Base-by-base conservation (phyloP, 179 eudicot species). In the Spergularia azorica region DNA sequence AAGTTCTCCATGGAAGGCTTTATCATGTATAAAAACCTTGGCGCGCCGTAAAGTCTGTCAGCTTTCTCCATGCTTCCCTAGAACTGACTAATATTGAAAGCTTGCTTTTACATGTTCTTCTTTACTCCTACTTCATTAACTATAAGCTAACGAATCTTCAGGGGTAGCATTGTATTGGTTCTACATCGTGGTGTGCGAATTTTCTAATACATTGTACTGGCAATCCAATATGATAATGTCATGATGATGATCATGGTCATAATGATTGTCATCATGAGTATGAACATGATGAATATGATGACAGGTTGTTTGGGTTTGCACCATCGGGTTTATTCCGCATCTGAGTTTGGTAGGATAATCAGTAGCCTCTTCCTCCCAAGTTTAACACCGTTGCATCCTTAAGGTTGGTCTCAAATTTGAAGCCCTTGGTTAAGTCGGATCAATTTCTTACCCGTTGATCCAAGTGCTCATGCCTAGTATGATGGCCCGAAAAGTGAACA, bases 41-140 rank as follows among this genome's bases (percentile, higher is more conserved):
- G 52, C 15, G 63, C 74, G 72, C 74, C 72, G 63, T 67, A 76
- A 76, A 78, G 80, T 72, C 26, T 11, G 46, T 51, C 71, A 54
- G 72, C 82, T 74, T 79, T 67, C 73, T 68, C 72, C 60, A 60
- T 51, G 56, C 56, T 41, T 14, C 41, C 17, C 50, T 18, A 51
- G 16, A 67, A 54, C 54, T 71, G 75, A 54, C 32, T 59, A 32
- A 50, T 62, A 6, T 10, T 63, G 57, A 67, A 14, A 57, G 72
- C 32, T 79, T 71, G 68, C 76, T 66, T 72, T 74, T 60, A 14
- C 50, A 18, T 36, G 56, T 61, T 56, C 63, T 51, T 52, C 26
- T 59, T 11, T 67, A 56, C 71, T 77, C 72, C 26, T 67, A 56
- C 71, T 77, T 17, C 72, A 64, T 57, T 18, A 26, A 41, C 20